These are phyloP conservation scores for Hemileccinum impolitum DNA, from an alignment of 768 basidiomycete genomes.

Conservation along the genomic window DNA sequence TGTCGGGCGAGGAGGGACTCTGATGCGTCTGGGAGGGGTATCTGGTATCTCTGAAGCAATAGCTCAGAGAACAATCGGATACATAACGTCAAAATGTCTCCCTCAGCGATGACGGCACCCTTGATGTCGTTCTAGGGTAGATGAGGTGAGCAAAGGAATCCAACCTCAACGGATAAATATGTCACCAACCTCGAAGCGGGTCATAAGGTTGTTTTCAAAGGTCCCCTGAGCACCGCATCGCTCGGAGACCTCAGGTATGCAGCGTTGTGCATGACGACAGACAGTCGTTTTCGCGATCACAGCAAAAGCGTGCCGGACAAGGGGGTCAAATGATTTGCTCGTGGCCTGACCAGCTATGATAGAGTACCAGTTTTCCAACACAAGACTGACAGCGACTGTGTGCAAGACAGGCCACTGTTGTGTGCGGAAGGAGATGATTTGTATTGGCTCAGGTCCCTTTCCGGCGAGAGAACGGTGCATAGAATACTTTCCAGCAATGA, in stretches of 20 bases:
- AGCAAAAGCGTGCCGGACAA: slow-evolving; percentile 53
- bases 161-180: neutral
- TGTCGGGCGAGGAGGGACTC: slow-evolving; percentile 55
- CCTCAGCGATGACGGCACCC: slow-evolving; percentile 58
- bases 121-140: slow-evolving; percentile 14
- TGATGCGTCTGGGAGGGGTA: slow-evolving; percentile 43
- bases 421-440: slow-evolving; percentile 61
- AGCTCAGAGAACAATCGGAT: slow-evolving; percentile 60
- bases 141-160: neutral
- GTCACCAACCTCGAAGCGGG: slow-evolving; percentile 46
- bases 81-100: slow-evolving; percentile 48
- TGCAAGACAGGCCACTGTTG: slow-evolving; percentile 60
- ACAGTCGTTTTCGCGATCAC: slow-evolving; percentile 55
- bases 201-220: slow-evolving; percentile 62
- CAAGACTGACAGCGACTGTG: slow-evolving; percentile 49
- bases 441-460: slow-evolving; percentile 38
- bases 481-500: slow-evolving; percentile 55
- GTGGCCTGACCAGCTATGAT: slow-evolving; percentile 33
- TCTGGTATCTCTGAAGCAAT: slow-evolving; percentile 49
- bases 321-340: slow-evolving; percentile 39
- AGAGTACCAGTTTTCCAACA: slow-evolving; percentile 49
- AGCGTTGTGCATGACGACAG: slow-evolving; percentile 51
- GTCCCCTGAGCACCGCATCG: slow-evolving; percentile 66
- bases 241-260: slow-evolving; percentile 52
- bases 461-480: slow-evolving; percentile 53